phyloP scores from a whole-genome alignment of 805 yeast genomes.

The Debaryomyces maramus region DNA sequence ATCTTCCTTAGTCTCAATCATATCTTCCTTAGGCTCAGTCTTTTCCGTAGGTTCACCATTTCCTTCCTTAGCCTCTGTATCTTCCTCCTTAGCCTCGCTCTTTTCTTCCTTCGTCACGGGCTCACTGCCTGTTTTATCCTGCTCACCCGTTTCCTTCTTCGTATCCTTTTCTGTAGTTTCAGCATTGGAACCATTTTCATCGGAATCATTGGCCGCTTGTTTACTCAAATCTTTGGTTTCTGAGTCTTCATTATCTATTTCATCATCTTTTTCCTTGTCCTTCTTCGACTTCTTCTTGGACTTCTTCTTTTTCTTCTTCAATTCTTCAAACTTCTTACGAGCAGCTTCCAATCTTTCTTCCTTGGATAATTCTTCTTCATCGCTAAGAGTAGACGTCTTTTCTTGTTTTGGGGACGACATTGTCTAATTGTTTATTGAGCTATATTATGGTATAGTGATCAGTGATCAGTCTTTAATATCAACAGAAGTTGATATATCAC shows the following conservation, averaged over 20 bases:
- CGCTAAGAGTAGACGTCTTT: slow-evolving; percentile 10
- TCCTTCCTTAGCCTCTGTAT: slow-evolving; percentile 6
- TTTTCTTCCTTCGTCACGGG: not conserved
- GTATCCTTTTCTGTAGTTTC: slow-evolving; percentile 3
- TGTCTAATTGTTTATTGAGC: not conserved
- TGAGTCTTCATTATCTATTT: slow-evolving; percentile 11
- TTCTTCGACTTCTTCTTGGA: slow-evolving; percentile 51
- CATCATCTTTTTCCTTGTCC: slow-evolving; percentile 26
- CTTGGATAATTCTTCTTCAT: slow-evolving; percentile 36
- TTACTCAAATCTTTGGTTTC: slow-evolving; percentile 10
- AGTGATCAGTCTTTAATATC: not conserved
- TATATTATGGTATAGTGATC: not conserved
- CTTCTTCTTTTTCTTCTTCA: slow-evolving; percentile 59
- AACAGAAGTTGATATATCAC: not conserved
- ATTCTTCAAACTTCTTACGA: slow-evolving; percentile 67
- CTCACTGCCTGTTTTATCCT: slow-evolving; percentile 4
- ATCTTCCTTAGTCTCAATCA: not conserved
- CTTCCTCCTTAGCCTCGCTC: slow-evolving; percentile 2
- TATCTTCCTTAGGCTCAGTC: not conserved
- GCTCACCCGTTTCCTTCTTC: not conserved
- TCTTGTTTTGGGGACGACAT: slow-evolving; percentile 8
- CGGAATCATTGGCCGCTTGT: slow-evolving; percentile 10
- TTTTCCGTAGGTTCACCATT: not conserved
- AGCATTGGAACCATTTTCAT: slow-evolving; percentile 8
- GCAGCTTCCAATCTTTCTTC: slow-evolving; percentile 73